phyloP scores from a whole-genome alignment of 2,329 filamentous ascomycete genomes.

The Geosmithia putterillii region DNA sequence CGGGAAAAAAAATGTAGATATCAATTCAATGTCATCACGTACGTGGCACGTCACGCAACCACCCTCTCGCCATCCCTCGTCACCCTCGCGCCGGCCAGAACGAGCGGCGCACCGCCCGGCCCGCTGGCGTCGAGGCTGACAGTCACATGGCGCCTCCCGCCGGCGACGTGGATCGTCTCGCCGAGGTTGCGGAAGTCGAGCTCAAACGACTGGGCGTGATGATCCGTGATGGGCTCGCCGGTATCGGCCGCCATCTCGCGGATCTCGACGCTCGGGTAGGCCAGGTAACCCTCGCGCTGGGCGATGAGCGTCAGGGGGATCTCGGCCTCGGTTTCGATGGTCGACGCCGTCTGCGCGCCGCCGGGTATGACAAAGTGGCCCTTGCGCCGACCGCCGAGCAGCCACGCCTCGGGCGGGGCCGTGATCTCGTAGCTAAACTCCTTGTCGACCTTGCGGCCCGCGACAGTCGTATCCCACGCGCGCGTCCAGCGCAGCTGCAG shows the following conservation, averaged over 20 bases:
- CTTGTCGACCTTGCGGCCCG: constrained; percentile 26
- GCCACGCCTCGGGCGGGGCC: constrained; percentile 64
- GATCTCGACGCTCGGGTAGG: constrained; percentile 70
- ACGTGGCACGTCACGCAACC: constrained; percentile 16
- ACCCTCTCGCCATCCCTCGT: constrained; percentile 18
- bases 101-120: constrained; percentile 50
- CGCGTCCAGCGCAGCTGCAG: constrained; percentile 52
- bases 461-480: constrained; percentile 40
- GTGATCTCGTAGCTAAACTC: constrained; percentile 78
- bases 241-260: constrained; percentile 40
- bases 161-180: constrained; percentile 63
- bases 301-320: constrained; percentile 71
- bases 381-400: constrained; percentile 70
- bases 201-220: constrained; percentile 44
- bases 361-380: constrained; percentile 58
- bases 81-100: constrained; percentile 46
- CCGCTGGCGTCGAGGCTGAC: constrained; percentile 59
- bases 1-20: background rate
- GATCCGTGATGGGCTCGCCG: constrained; percentile 5
- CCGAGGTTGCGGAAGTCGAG: constrained; percentile 70
- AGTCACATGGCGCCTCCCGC: constrained; percentile 59
- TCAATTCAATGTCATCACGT: background rate
- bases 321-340: constrained; percentile 38
- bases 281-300: constrained; percentile 62
- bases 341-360: constrained; percentile 9